phyloP scores from a whole-genome alignment of 164 flowering plant species.

The Houttuynia cordata region DNA sequence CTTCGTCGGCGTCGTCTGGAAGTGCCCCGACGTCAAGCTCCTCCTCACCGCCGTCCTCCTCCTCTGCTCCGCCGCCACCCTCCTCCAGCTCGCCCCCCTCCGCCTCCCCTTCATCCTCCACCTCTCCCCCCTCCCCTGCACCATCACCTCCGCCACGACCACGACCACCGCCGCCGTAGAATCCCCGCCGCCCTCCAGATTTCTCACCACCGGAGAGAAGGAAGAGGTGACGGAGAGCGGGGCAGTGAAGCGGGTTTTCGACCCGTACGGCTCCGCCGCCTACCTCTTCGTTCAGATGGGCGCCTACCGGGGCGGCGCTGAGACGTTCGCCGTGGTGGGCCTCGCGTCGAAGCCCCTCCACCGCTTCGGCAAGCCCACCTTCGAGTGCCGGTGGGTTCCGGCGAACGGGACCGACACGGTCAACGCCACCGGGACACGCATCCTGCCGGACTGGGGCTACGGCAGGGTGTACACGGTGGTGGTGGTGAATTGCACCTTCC shows the following conservation, averaged over 20 bases:
- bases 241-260: constrained; percentile 42
- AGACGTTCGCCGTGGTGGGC: constrained; percentile 44
- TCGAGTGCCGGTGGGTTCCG: constrained; percentile 55
- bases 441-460: constrained; percentile 91
- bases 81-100: constrained; percentile 46
- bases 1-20: constrained; percentile 44
- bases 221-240: constrained; percentile 8
- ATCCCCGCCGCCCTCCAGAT: constrained; percentile 12
- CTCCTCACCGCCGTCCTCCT: constrained; percentile 34
- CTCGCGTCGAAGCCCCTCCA: constrained; percentile 48
- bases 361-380: constrained; percentile 29
- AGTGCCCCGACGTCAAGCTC: constrained; percentile 59
- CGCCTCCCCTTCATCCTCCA: constrained; percentile 10
- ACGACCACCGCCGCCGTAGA: constrained; percentile 12
- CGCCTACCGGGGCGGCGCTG: constrained; percentile 77
- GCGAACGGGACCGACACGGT: constrained; percentile 2
- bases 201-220: background rate
- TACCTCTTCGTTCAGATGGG: constrained; percentile 74
- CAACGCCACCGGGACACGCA: constrained; percentile 23
- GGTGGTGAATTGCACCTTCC: constrained; percentile 78
- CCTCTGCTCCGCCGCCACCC: constrained; percentile 31
- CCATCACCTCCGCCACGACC: no score
- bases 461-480: constrained; percentile 90
- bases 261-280: constrained; percentile 58
- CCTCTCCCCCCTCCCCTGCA: no score